These are phyloP conservation scores for Glycyrrhiza uralensis DNA, from an alignment of 306 rosid species.

Conservation along the genomic window DNA sequence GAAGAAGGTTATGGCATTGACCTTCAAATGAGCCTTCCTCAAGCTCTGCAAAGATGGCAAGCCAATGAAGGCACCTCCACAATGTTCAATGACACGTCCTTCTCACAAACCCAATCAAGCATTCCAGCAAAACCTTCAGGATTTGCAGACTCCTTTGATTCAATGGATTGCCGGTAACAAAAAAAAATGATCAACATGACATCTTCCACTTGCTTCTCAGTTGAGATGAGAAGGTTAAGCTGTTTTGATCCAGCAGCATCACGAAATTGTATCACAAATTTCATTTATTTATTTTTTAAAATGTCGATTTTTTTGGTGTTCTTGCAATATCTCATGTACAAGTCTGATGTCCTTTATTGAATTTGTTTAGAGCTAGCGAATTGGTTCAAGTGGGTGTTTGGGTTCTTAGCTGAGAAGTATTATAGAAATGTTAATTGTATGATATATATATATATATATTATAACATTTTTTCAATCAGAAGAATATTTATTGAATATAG, in stretches of 20 bases:
- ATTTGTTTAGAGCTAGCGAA: conserved; percentile 30
- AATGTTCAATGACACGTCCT: conserved; percentile 58
- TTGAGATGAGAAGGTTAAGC: conserved; percentile 16
- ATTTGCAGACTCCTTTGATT: conserved; percentile 73
- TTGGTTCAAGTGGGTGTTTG: conserved; percentile 30
- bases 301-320: conserved; percentile 22
- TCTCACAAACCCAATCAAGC: conserved; percentile 79
- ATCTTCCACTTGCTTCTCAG: background rate
- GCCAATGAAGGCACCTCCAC: conserved; percentile 90
- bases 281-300: conserved; percentile 27
- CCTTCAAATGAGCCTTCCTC: conserved; percentile 78
- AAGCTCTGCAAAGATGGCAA: conserved; percentile 89
- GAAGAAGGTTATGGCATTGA: conserved; percentile 57
- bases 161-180: conserved; percentile 73
- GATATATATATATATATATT: conserved; percentile 42
- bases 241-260: conserved; percentile 32
- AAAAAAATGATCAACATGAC: background rate
- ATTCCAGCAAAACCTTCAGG: conserved; percentile 86
- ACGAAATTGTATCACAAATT: conserved; percentile 12
- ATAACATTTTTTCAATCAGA: conserved; percentile 5
- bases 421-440: conserved; percentile 43
- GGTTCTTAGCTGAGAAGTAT: conserved; percentile 23
- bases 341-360: conserved; percentile 28
- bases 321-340: conserved; percentile 29
- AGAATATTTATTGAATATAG: conserved; percentile 24